phyloP scores from a whole-genome alignment of 306 rosid genomes.

The Rubus idaeus region DNA sequence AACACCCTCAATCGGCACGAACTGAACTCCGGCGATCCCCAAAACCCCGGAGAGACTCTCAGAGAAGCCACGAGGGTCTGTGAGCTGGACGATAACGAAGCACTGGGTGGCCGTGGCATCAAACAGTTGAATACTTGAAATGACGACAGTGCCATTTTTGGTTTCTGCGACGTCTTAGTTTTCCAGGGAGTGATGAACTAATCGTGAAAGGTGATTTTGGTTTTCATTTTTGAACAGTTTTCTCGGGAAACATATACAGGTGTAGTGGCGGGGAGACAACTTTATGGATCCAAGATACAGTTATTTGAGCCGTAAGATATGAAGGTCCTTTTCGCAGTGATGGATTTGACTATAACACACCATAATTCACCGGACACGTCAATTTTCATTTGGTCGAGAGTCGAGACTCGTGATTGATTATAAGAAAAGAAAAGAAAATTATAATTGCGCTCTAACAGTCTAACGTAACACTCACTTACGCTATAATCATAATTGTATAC shows the following conservation, averaged over 20 bases:
- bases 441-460: too few species aligned
- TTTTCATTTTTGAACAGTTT: not conserved
- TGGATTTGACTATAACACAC: not conserved
- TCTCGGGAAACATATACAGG: not conserved
- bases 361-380: not conserved
- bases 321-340: not conserved
- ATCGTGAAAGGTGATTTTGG: not conserved
- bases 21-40: constrained; percentile 10
- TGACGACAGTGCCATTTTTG: constrained; percentile 21
- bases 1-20: constrained; percentile 10
- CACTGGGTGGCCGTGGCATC: constrained; percentile 11
- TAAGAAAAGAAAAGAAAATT: too few species aligned
- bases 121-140: constrained; percentile 14
- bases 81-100: constrained; percentile 8
- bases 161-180: not conserved
- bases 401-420: too few species aligned
- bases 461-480: too few species aligned
- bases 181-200: not conserved
- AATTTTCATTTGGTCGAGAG: too few species aligned
- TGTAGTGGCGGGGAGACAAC: constrained; percentile 22
- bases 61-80: not conserved
- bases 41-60: constrained; percentile 3
- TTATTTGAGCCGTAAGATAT: not conserved
- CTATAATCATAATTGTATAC: too few species aligned
- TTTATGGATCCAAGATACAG: not conserved